Evolutionary conservation across 768 basidiomycete genomes (phyloP), one percentile per base, ranked within the genome.

Genomic region (Termitomyces sp.): DNA sequence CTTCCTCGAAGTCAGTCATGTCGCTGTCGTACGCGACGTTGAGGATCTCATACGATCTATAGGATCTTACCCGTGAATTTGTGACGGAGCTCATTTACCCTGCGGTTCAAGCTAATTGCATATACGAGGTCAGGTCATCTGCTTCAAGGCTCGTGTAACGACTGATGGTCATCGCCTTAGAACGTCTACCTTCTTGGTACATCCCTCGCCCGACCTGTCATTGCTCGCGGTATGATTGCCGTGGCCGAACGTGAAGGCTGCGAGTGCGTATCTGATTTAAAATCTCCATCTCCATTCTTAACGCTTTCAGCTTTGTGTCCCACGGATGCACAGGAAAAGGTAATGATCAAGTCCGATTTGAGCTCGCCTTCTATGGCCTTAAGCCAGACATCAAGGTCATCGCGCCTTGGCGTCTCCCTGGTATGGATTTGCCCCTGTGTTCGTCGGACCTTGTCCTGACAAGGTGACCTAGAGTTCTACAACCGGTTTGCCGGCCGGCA

Each of bases 251-350:
- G 77, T 64, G 94, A 98, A 72, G 88, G 88, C 50, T 99, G 97
- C 92, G 92, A 98, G 93, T 96, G 71, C 79, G 92, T 75, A 18
- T 29, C 2, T 5, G 10, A 18, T 47, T 26, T 42, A 26, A 6
- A 6, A 49, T 18, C 42, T 20, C 53, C 42, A 27, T 26, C 47
- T 22, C 27, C n/a, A 31, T 10, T 16, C 47, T 47, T 16, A 57
- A 34, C 9, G 22, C 43, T 20, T 47, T 1, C 37, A 96, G 94
- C 72, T 99, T 82, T 69, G 96, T 98, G 61, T 86, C 96, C 26
- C 97, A 98, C 74, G 97, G 97, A 26, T 99, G 97, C 82, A 99
- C 97, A 51, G 97, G 97, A 53, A 99, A 99, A 79, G 97, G 97
- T 53, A 99, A 99, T 72, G 97, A 99, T 73, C 97, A 99, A 75